Conservation (phyloP, 2,329 filamentous ascomycete species). For the Lasiodiplodia sp. region DNA sequence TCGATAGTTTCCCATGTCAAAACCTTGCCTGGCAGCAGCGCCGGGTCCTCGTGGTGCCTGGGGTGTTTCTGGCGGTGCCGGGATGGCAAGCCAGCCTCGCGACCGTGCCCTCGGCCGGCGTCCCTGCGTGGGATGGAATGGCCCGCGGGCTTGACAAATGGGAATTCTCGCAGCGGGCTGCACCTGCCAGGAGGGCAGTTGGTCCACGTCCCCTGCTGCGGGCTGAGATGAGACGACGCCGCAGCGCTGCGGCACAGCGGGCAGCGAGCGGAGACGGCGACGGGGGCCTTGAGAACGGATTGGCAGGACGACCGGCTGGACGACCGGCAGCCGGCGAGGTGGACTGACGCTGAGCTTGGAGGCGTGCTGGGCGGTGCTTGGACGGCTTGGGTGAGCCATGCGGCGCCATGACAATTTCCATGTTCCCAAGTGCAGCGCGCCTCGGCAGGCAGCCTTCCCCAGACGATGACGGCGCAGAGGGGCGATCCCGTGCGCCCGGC, state of each 20-base stretch:
- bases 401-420: constrained; percentile 15
- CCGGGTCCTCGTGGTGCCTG: constrained; percentile 8
- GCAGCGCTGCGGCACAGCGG: constrained; percentile 10
- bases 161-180: constrained; percentile 20
- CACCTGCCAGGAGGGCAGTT: not conserved
- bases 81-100: constrained; percentile 14
- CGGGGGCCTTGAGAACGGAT: constrained; percentile 5
- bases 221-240: constrained; percentile 24
- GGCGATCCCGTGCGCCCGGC: constrained; percentile 29
- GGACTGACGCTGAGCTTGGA: constrained; percentile 16
- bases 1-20: not conserved
- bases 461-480: constrained; percentile 26
- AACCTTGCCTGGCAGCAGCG: not conserved
- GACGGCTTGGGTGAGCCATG: constrained; percentile 6
- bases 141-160: constrained; percentile 17
- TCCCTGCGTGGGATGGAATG: constrained; percentile 22
- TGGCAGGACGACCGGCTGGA: constrained; percentile 10
- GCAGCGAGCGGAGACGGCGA: not conserved
- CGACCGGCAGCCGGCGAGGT: constrained; percentile 12
- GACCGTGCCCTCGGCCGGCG: constrained; percentile 22
- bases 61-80: constrained; percentile 4
- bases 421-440: not conserved
- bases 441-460: constrained; percentile 29
- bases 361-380: constrained; percentile 21
- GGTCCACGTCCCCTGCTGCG: constrained; percentile 5